phyloP scores from a whole-genome alignment of 2,329 filamentous ascomycete genomes.

The Fusarium sp. region DNA sequence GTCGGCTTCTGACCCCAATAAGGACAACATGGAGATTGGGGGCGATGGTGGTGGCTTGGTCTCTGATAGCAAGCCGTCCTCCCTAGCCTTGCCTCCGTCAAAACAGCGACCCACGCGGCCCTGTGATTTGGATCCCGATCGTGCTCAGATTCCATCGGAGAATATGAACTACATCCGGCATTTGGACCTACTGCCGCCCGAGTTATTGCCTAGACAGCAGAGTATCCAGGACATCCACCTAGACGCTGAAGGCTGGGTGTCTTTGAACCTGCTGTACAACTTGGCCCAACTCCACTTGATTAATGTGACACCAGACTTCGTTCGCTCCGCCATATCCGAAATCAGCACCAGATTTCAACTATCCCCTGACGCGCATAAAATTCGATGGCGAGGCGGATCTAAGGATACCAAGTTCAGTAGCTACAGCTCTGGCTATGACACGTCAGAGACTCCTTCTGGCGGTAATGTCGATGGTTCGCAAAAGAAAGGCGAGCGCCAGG shows the following conservation, averaged over 20 bases:
- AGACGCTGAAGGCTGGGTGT: slow-evolving; percentile 80
- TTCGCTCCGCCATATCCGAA: slow-evolving; percentile 75
- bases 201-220: slow-evolving; percentile 59
- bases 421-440: slow-evolving; percentile 65
- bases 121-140: slow-evolving; percentile 79
- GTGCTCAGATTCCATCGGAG: slow-evolving; percentile 76
- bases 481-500: slow-evolving; percentile 58
- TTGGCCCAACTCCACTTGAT: slow-evolving; percentile 86
- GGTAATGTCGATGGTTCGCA: slow-evolving; percentile 59
- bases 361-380: slow-evolving; percentile 79
- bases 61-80: slow-evolving; percentile 53
- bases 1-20: slow-evolving; percentile 59
- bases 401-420: slow-evolving; percentile 73
- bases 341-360: slow-evolving; percentile 80
- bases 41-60: slow-evolving; percentile 51
- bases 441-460: slow-evolving; percentile 59
- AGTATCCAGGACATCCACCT: slow-evolving; percentile 61
- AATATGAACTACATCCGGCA: slow-evolving; percentile 84
- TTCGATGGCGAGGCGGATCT: slow-evolving; percentile 79
- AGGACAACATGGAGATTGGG: slow-evolving; percentile 57
- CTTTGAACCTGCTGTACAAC: slow-evolving; percentile 81
- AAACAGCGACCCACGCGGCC: slow-evolving; percentile 83
- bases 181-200: slow-evolving; percentile 72
- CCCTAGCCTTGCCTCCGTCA: slow-evolving; percentile 55
- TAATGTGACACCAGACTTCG: slow-evolving; percentile 82